Conservation (phyloP, 495 filamentous ascomycete genomes). For the Hyphodiscus hymeniophilus region DNA sequence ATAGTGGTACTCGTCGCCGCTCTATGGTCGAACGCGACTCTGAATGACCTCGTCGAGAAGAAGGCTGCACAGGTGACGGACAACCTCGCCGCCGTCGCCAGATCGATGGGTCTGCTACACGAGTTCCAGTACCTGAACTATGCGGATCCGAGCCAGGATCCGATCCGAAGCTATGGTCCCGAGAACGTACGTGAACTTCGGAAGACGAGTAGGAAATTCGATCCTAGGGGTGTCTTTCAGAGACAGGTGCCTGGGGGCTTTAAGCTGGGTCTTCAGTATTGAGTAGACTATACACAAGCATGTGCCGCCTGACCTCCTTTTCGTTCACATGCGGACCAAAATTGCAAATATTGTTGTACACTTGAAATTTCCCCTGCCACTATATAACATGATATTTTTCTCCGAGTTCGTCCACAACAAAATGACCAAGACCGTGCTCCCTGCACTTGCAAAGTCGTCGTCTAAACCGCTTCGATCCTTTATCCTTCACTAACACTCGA, state of each 20-base stretch:
- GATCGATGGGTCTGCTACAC: constrained; percentile 14
- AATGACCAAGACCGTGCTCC: no score
- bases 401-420: no score
- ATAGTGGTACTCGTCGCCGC: constrained; percentile 1
- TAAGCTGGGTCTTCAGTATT: constrained; percentile 3
- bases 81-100: neutral
- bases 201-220: constrained; percentile 36
- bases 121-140: constrained; percentile 31
- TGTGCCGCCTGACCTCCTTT: no score
- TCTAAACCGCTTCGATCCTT: no score
- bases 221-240: constrained; percentile 35
- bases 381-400: no score
- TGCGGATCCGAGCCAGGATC: constrained; percentile 33
- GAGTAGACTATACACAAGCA: neutral
- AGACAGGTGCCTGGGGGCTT: constrained; percentile 15
- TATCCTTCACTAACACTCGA: no score
- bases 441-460: no score
- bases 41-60: neutral
- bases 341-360: no score
- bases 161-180: constrained; percentile 39
- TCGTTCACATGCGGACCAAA: no score
- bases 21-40: neutral
- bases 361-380: no score
- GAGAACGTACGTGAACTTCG: constrained; percentile 32
- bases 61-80: neutral